Percentiles rank a stretch among this genome's conserved stretches.
phyloP scores from a whole-genome alignment of 2,329 filamentous ascomycete species.

The Aureobasidium lini region DNA sequence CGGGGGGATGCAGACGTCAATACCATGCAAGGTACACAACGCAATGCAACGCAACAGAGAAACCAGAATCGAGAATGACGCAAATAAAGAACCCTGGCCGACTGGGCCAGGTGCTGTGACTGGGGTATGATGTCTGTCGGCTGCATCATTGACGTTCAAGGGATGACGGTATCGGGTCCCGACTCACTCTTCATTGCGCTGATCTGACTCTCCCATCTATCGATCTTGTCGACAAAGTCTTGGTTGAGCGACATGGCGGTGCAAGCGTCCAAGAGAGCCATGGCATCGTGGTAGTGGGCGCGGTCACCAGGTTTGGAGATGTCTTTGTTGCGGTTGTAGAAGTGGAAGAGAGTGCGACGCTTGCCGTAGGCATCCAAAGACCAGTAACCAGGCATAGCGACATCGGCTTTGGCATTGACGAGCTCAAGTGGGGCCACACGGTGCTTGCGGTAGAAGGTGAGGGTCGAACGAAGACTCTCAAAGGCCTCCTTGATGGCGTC shows the following conservation, averaged over 20 bases:
- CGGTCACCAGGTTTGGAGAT: conserved; percentile 11
- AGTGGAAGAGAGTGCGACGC: background rate
- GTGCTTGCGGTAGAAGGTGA: conserved; percentile 10
- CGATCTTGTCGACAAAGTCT: conserved; percentile 9
- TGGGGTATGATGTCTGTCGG: background rate
- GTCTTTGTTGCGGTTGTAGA: conserved; percentile 4
- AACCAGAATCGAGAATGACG: background rate
- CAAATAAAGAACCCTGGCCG: background rate
- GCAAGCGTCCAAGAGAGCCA: conserved; percentile 4
- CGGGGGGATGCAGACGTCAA: background rate
- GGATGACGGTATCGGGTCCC: background rate
- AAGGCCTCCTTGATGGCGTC: conserved; percentile 7
- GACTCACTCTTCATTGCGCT: background rate
- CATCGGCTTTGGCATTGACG: background rate
- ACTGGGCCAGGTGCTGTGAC: background rate
- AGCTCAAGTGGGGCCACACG: conserved; percentile 4
- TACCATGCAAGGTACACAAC: background rate
- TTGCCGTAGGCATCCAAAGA: background rate
- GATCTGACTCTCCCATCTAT: conserved; percentile 5
- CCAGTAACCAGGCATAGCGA: conserved; percentile 8
- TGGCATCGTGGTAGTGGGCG: background rate
- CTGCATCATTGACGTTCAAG: background rate
- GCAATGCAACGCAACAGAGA: background rate
- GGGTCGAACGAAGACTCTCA: conserved; percentile 1
- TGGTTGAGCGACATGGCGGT: conserved; percentile 2